phyloP scores from a whole-genome alignment of 106 monocot species.

The Vanilla planifolia region DNA sequence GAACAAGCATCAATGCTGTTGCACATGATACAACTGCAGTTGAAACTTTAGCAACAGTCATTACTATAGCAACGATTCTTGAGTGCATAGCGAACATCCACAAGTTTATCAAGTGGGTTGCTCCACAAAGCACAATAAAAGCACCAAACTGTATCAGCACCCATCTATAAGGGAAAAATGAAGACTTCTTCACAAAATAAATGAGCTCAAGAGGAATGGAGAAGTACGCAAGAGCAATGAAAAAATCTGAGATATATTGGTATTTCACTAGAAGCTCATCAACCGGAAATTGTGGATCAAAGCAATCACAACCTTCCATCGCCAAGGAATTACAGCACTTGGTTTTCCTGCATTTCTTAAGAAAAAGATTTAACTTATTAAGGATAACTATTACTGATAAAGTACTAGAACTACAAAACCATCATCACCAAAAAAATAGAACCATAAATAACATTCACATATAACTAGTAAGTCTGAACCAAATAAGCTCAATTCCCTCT shows the following conservation, averaged over 20 bases:
- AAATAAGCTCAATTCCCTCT: no score
- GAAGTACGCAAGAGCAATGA: constrained; percentile 90
- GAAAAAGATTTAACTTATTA: no score
- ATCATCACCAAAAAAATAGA: no score
- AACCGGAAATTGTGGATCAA: constrained; percentile 66
- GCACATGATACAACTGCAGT: constrained; percentile 83
- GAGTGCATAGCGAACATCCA: constrained; percentile 77
- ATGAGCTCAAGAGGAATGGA: constrained; percentile 92
- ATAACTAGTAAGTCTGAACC: no score
- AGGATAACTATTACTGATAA: no score
- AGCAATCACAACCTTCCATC: constrained; percentile 88
- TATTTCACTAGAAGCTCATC: constrained; percentile 81
- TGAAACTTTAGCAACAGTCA: constrained; percentile 73
- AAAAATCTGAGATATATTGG: constrained; percentile 96
- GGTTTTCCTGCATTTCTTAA: constrained; percentile 20
- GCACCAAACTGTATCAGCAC: constrained; percentile 88
- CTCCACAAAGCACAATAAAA: constrained; percentile 93
- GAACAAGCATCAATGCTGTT: constrained; percentile 84
- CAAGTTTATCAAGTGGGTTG: constrained; percentile 86
- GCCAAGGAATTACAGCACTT: constrained; percentile 1
- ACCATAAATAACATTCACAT: no score
- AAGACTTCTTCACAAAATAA: constrained; percentile 87
- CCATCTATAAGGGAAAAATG: constrained; percentile 90
- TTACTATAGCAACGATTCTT: constrained; percentile 60
- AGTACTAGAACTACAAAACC: no score